Conservation (phyloP, 148 eudicot genomes). For the Arctostaphylos glauca region DNA sequence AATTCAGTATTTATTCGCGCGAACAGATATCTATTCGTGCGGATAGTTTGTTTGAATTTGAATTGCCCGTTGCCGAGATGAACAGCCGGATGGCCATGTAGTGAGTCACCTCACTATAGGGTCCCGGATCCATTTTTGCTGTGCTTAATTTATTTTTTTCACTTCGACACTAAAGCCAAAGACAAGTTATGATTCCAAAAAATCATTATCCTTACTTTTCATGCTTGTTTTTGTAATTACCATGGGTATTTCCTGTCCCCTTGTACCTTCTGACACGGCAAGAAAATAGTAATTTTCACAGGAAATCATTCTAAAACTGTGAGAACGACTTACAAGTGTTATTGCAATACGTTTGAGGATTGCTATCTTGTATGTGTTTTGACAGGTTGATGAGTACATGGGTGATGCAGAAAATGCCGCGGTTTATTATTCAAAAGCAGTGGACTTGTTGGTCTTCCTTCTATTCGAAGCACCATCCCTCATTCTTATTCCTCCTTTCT, state of each 20-base stretch:
- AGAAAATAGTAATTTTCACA: not conserved
- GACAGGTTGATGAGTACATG: slow-evolving; percentile 85
- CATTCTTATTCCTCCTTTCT: slow-evolving; percentile 69
- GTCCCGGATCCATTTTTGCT: too few relatives aligned
- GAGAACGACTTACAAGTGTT: not conserved
- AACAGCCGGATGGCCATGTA: too few relatives aligned
- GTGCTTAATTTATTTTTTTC: not conserved
- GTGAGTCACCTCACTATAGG: too few relatives aligned
- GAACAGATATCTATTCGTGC: too few relatives aligned
- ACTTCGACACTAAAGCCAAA: not conserved
- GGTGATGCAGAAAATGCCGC: slow-evolving; percentile 54
- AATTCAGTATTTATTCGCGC: too few relatives aligned
- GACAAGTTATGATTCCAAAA: not conserved
- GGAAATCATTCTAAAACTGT: not conserved
- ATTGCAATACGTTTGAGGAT: not conserved
- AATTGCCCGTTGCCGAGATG: too few relatives aligned
- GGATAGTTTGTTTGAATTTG: too few relatives aligned
- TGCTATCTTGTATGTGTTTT: slow-evolving; percentile 11
- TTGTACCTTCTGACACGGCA: not conserved
- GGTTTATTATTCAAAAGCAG: slow-evolving; percentile 55
- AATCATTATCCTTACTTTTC: not conserved
- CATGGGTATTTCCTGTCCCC: not conserved
- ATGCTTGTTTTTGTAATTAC: not conserved
- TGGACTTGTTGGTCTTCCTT: slow-evolving; percentile 54
- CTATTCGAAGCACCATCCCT: slow-evolving; percentile 73